phyloP scores from a whole-genome alignment of 2,329 filamentous ascomycete species.

The Ambrosiella cleistominuta region DNA sequence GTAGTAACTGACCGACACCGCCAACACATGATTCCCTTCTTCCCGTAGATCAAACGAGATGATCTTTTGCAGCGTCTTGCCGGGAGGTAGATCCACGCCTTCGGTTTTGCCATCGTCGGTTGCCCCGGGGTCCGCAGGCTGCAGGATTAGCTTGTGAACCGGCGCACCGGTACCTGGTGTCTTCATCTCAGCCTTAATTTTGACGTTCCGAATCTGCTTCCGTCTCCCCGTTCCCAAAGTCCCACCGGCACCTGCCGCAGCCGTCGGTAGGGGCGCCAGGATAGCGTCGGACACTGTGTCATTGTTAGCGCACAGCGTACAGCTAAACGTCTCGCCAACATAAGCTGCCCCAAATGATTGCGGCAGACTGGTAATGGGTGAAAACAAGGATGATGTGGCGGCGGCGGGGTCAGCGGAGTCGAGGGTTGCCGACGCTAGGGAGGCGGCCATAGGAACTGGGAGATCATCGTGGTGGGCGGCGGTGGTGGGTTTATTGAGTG shows the following conservation, averaged over 20 bases:
- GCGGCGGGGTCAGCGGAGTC: background rate
- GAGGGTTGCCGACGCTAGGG: slow-evolving; percentile 1
- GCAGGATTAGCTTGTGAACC: slow-evolving; percentile 50
- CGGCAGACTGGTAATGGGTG: slow-evolving; percentile 9
- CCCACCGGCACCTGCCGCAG: background rate
- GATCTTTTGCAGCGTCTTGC: slow-evolving; percentile 60
- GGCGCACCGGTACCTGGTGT: slow-evolving; percentile 44
- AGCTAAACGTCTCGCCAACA: slow-evolving; percentile 87
- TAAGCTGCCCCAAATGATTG: slow-evolving; percentile 78
- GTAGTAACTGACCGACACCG: slow-evolving; percentile 85
- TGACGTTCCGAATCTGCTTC: slow-evolving; percentile 53
- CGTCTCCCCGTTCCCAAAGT: slow-evolving; percentile 12
- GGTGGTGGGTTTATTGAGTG: slow-evolving; percentile 26
- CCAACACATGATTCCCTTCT: slow-evolving; percentile 82
- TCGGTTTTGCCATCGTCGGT: slow-evolving; percentile 11
- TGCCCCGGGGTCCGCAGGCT: slow-evolving; percentile 18
- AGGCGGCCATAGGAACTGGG: slow-evolving; percentile 4
- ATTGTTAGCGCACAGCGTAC: slow-evolving; percentile 91
- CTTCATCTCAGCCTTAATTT: slow-evolving; percentile 87
- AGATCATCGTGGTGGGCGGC: slow-evolving; percentile 17
- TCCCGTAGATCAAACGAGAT: slow-evolving; percentile 80
- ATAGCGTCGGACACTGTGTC: slow-evolving; percentile 30
- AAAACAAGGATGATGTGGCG: slow-evolving; percentile 6
- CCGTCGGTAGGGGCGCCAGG: slow-evolving; percentile 12
- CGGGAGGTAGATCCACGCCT: slow-evolving; percentile 37